Evolutionary conservation across 2,329 filamentous ascomycete genomes (phyloP), one percentile per base, ranked within the genome.

Genomic region (Neofusicoccum sp.): DNA sequence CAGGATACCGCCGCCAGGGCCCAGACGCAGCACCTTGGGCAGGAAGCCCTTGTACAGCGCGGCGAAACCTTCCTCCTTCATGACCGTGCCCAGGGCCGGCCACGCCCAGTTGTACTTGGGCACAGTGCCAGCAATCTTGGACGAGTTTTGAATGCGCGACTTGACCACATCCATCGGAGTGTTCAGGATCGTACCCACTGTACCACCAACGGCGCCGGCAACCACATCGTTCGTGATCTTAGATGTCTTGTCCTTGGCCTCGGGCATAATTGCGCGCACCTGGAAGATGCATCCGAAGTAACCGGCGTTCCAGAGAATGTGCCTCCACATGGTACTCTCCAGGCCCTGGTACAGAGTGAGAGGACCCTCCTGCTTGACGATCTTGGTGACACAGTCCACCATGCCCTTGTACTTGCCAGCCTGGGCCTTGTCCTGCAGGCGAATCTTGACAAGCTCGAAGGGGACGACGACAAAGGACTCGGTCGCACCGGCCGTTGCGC

Each of bases 91-190:
- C 54, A 97, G 82, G 24, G 91, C 87, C 48, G 91, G 90, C 85
- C 88, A 96, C 33, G 95, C 95, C 95, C 95, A 99, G 85, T 98
- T 97, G 82, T 99, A 99, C 84, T 99, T 99, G 72, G 90, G 90
- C 24, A 86, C 79, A 58, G 85, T 82, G 4, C 95, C 95, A n/a
- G 89, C 75, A 40, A 96, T 80, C 82, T 90, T 93, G 66, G 90
- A 83, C 60, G 86, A 91, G 80, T 99, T 99, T 79, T 99, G 95
- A 68, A 99, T 99, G 65, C 95, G 89, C 66, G 90, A 96, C 85
- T 99, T 99, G 79, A 98, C 93, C 20, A 98, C 93, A 71, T 98
- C 93, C 86, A 96, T 88, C 61, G 93, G 92, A 2, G 93, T 98
- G 82, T 99, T 99, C 65, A 98, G 74, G 41, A 97, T 84, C 2